Percentiles rank a stretch among this genome's conserved stretches.
These are phyloP conservation scores for Phytophthora aleatoria DNA, from an alignment of 352 stramenopile species.

Conservation along the genomic window DNA sequence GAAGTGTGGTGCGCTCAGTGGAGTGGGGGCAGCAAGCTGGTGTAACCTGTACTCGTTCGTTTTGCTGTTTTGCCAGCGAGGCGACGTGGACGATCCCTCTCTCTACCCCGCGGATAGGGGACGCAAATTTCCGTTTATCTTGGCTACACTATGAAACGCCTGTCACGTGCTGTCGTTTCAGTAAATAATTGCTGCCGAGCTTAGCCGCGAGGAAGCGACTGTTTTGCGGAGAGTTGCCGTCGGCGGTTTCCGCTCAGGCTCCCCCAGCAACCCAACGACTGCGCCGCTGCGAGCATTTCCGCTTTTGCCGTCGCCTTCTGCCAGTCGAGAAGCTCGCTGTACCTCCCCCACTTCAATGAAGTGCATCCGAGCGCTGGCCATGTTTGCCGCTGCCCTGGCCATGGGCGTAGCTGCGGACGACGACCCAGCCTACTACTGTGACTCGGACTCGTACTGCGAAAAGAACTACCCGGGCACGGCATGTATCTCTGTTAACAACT, in stretches of 20 bases:
- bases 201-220: neutral
- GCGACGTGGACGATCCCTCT: slow-evolving; percentile 1
- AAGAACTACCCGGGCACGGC: slow-evolving; percentile 67
- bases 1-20: neutral
- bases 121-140: slow-evolving; percentile 26
- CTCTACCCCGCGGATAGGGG: slow-evolving; percentile 21
- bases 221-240: slow-evolving; percentile 28
- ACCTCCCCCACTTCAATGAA: slow-evolving; percentile 40
- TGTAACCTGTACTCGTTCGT: slow-evolving; percentile 10
- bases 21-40: neutral
- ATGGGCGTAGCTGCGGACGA: slow-evolving; percentile 32
- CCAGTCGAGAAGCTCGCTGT: slow-evolving; percentile 11
- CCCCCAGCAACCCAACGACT: slow-evolving; percentile 17
- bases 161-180: slow-evolving; percentile 19
- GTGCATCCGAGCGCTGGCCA: slow-evolving; percentile 37
- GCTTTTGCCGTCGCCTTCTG: slow-evolving; percentile 27
- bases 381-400: slow-evolving; percentile 40
- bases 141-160: slow-evolving; percentile 23
- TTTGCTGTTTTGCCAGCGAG: slow-evolving; percentile 24
- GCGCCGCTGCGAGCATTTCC: slow-evolving; percentile 24
- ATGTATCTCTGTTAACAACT: slow-evolving; percentile 82
- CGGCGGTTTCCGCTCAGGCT: slow-evolving; percentile 10
- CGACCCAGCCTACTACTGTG: slow-evolving; percentile 57
- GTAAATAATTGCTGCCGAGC: slow-evolving; percentile 7
- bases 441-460: slow-evolving; percentile 73